Conservation (phyloP, 2,329 filamentous ascomycete genomes). For the Tolypocladium pustulatum region DNA sequence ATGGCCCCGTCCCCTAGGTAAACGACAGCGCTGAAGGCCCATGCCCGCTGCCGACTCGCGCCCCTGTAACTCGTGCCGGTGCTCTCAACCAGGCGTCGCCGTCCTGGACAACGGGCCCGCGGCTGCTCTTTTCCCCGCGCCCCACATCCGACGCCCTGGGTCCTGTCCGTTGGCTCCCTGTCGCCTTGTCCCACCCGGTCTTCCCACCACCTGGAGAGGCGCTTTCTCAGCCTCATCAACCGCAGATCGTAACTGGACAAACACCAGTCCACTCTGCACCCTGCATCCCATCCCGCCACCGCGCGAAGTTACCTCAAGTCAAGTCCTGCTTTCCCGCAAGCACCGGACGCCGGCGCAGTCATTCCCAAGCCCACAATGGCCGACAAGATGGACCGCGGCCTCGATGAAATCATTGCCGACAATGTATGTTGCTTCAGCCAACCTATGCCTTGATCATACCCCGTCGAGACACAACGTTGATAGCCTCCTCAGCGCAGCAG, state of each 20-base stretch:
- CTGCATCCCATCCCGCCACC: background rate
- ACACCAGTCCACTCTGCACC: background rate
- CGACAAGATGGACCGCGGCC: slow-evolving; percentile 41
- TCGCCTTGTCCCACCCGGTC: background rate
- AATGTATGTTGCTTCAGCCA: slow-evolving; percentile 28
- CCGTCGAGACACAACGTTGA: background rate
- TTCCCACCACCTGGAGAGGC: background rate
- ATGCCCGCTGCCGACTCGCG: background rate
- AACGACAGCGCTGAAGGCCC: background rate
- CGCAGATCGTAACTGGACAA: background rate
- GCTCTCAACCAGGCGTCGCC: background rate
- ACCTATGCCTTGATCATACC: background rate
- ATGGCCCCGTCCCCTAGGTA: too few species aligned
- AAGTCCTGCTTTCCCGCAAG: background rate
- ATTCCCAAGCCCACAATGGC: slow-evolving; percentile 16
- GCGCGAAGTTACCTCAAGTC: background rate
- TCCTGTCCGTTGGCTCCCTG: background rate
- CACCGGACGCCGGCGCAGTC: background rate
- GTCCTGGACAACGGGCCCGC: background rate
- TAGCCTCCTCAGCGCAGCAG: slow-evolving; percentile 16
- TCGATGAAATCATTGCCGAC: slow-evolving; percentile 47
- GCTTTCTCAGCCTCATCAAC: slow-evolving; percentile 1
- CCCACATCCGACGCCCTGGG: background rate
- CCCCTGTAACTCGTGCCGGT: too few species aligned
- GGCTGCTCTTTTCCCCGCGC: background rate